phyloP scores from a whole-genome alignment of 176 grass and related monocot species.

The Cenchrus purpureus region DNA sequence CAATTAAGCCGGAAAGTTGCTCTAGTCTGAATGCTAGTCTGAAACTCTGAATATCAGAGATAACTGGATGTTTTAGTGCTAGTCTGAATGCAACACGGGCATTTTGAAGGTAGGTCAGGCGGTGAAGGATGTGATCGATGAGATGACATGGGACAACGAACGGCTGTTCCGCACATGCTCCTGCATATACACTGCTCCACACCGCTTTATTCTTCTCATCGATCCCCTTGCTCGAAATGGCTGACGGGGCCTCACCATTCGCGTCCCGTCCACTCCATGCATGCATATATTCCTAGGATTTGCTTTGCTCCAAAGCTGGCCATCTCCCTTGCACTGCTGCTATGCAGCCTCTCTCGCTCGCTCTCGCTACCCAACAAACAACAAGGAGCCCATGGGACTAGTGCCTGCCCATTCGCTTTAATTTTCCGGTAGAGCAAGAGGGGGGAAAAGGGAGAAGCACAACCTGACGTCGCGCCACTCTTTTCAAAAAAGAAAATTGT shows the following conservation, averaged over 20 bases:
- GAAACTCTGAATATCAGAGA: not conserved
- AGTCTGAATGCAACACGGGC: constrained; percentile 21
- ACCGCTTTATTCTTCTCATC: constrained; percentile 62
- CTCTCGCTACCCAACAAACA: constrained; percentile 41
- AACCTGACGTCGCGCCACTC: not conserved
- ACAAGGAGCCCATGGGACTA: constrained; percentile 4
- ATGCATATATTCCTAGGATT: constrained; percentile 90
- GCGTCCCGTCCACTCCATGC: constrained; percentile 49
- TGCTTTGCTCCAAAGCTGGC: constrained; percentile 41
- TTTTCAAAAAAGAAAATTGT: not conserved
- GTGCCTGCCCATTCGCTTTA: not conserved
- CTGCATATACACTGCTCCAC: not conserved
- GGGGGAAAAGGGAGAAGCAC: not conserved
- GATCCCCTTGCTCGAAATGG: constrained; percentile 46
- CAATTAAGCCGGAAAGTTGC: not conserved
- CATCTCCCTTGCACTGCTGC: constrained; percentile 26
- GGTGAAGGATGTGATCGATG: not conserved
- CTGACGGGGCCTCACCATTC: constrained; percentile 38
- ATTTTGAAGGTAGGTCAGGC: too few relatives aligned
- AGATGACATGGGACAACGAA: constrained; percentile 1
- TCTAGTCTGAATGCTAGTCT: not conserved
- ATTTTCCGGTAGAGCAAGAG: not conserved
- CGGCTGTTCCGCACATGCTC: constrained; percentile 19
- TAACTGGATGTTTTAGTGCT: not conserved
- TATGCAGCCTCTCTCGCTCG: not conserved